Conservation (phyloP, 306 rosid species). For the Lathyrus tuberosus region DNA sequence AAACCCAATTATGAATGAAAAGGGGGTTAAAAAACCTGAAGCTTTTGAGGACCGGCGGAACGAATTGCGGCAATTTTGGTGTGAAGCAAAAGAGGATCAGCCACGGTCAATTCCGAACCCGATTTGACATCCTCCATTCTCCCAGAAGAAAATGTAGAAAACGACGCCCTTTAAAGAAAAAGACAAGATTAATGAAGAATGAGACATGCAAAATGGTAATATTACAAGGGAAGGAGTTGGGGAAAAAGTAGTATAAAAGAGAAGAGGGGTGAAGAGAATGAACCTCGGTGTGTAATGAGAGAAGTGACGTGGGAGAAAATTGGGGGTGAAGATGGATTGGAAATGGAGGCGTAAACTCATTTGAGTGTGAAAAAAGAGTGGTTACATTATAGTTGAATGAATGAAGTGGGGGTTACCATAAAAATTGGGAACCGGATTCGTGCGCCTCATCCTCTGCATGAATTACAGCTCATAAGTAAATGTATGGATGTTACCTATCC, state of each 20-base stretch:
- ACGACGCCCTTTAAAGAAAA: slow-evolving; percentile 40
- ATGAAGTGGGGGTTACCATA: neutral
- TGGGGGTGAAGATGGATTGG: slow-evolving; percentile 32
- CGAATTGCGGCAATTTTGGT: slow-evolving; percentile 62
- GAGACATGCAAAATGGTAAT: neutral
- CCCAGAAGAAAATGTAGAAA: slow-evolving; percentile 39
- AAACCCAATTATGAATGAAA: slow-evolving; percentile 11
- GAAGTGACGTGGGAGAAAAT: slow-evolving; percentile 28
- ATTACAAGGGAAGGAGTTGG: too few species aligned
- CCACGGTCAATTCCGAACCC: slow-evolving; percentile 42
- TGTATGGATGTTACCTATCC: neutral
- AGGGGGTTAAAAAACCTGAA: slow-evolving; percentile 54
- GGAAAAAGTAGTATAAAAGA: neutral
- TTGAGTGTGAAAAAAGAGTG: neutral
- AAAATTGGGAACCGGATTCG: neutral
- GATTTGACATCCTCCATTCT: slow-evolving; percentile 50
- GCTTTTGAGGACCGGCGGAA: slow-evolving; percentile 57
- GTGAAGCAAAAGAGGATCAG: slow-evolving; percentile 47
- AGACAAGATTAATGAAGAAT: neutral
- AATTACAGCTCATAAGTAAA: neutral
- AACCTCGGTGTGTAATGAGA: slow-evolving; percentile 45
- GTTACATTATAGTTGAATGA: neutral
- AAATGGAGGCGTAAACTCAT: slow-evolving; percentile 48
- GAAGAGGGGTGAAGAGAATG: neutral
- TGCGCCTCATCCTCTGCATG: neutral